Evolutionary conservation across 495 filamentous ascomycete genomes (phyloP), one percentile per base, ranked within the genome.

Genomic region (Penicillium goetzii): DNA sequence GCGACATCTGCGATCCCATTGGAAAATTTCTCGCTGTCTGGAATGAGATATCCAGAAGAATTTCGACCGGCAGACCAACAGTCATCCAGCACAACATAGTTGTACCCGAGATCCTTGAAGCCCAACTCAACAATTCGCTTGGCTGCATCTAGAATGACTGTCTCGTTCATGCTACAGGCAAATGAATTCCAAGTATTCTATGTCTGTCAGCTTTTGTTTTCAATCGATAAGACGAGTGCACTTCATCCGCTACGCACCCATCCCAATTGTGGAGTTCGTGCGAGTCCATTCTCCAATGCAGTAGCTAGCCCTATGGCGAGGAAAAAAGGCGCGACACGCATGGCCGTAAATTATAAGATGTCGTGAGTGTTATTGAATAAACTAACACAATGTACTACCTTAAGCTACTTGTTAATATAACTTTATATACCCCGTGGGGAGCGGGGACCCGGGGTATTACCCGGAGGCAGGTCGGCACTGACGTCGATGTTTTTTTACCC

Each of bases 71-170:
- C 63, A 11, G 79, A 82, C 72, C 72, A 74, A 61, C 72, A 85
- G 69, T 86, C 85, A 64, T 86, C 84, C 3, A 87, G 63, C 9
- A 84, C 78, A 34, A 87, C 74, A 67, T 86, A 85, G 7, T 85
- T 71, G 66, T 87, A 87, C 9, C 85, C 84, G 1, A 82, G 68
- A 68, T 85, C 84, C 52, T 72, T 69, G 17, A 86, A 72, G 14
- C 84, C 84, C 32, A 74, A 73, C 25, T 82, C 72, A 15, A 84
- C 78, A 58, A 87, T 84, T 17, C 71, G 64, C 30, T 80, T 41
- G 0, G 83, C 82, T 9, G 83, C 81, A 19, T 68, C 65, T 12
- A 84, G 63, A 26, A 86, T 70, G 23, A 85, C 65, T 7, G 73
- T 77, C 62, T 84, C 84, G 32, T 76, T 79, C 62, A 86, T 76